Conservation (phyloP, 805 yeast species). For the Saccharomyces kudriavzevii region DNA sequence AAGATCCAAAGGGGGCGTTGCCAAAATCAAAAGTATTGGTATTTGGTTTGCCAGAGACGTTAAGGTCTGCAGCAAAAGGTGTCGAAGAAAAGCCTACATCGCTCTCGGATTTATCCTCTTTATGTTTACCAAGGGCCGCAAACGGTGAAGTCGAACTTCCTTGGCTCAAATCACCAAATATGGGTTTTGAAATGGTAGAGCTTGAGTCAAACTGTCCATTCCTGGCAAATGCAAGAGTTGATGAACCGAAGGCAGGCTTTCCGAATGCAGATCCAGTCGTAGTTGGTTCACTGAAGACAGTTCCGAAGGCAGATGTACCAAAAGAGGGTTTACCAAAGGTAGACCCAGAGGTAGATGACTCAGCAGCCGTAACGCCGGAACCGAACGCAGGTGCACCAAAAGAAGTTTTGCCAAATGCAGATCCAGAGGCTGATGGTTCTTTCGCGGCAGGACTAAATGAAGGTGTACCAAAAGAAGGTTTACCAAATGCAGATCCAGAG, state of each 20-base stretch:
- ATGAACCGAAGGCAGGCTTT: slow-evolving; percentile 16
- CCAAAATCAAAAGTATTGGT: not conserved
- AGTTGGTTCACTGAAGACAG: not conserved
- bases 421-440: not conserved
- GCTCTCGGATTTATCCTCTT: not conserved
- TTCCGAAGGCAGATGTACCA: slow-evolving; percentile 14
- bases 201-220: not conserved
- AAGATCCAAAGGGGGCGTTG: not conserved
- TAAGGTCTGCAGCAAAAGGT: not conserved
- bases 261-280: slow-evolving; percentile 7
- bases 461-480: slow-evolving; percentile 17
- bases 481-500: slow-evolving; percentile 16
- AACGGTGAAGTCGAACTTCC: not conserved
- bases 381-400: slow-evolving; percentile 4
- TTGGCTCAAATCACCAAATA: not conserved
- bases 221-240: slow-evolving; percentile 10
- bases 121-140: not conserved
- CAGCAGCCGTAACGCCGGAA: not conserved
- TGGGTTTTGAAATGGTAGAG: not conserved
- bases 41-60: not conserved
- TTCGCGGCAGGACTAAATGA: slow-evolving; percentile 5
- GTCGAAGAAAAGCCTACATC: not conserved
- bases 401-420: slow-evolving; percentile 10
- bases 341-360: slow-evolving; percentile 1
- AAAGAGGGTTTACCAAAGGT: slow-evolving; percentile 21